Evolutionary conservation across 208 protist species (phyloP), one percentile per base, ranked within the genome.

Genomic region (Trypanosoma mega): DNA sequence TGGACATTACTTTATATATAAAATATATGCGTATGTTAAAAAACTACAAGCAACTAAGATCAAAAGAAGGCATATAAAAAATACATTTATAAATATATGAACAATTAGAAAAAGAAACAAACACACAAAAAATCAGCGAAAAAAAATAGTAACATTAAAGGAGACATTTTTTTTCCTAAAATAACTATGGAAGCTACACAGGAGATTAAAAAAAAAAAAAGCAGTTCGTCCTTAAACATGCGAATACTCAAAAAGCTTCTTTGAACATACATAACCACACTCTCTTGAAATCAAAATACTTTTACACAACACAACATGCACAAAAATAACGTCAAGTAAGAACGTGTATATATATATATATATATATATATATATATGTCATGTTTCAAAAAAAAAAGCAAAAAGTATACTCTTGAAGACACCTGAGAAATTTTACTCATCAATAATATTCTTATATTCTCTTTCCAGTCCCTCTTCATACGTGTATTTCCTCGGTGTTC

Each of bases 361-460:
- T 33, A 23, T 54, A 18, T 18, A 7, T 14, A 23, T 36, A 4
- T 16, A 23, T 16, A 14, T 39, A 3, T 39, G 29, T 55, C 12
- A n/a, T n/a, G n/a, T n/a, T n/a, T n/a, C n/a, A n/a, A n/a, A n/a
- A n/a, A n/a, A n/a, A n/a, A n/a, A n/a, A n/a, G n/a, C n/a, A n/a
- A n/a, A n/a, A n/a, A n/a, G n/a, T n/a, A n/a, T n/a, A n/a, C n/a
- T n/a, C n/a, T n/a, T n/a, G n/a, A n/a, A n/a, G n/a, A n/a, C n/a
- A n/a, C n/a, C n/a, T n/a, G n/a, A 44, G 27, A 8, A n/a, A 48
- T 26, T 14, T 59, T 48, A 94, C 64, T 94, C 84, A 0, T 46
- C 36, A 31, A 96, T 84, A 30, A 96, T 90, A 51, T 94, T 96
- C 53, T 82, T 80, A 60, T 87, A 96, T 60, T 91, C 81, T n/a